Base-by-base conservation (phyloP, 2,329 filamentous ascomycete species). In the Teratosphaeria epicoccoides region DNA sequence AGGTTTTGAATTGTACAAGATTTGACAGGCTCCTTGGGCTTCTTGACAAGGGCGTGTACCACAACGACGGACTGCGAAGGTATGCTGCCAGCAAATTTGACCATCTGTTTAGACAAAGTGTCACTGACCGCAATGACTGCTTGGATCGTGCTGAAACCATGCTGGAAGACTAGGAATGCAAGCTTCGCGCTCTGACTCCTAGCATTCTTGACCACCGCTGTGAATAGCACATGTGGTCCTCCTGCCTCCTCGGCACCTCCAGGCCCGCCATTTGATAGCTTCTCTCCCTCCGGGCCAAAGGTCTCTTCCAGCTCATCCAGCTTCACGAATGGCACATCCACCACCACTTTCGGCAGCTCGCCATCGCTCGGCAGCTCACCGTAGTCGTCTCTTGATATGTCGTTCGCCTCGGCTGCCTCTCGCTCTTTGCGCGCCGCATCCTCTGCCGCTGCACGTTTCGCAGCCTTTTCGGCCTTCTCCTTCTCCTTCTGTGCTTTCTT, bases 401-500 rank as follows among this genome's bases (percentile, higher is more conserved):
- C 80, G 46, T 77, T 78, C 28, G 80, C 78, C 29, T 81, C 83
- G 55, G 83, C 82, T 53, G 81, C 80, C 28, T 81, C 83, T 56
- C 83, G 82, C 53, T 81, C 80, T 43, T 81, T 81, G 55, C 85
- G 85, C 65, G 87, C 70, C 33, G 71, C 72, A 47, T 73, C 85
- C 64, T 85, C 83, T 60, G 88, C 85, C n/a, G 83, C 85, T 49
- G 50, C 81, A 76, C 70, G 82, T 73, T 67, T 80, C 67, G 63
- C 77, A 44, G 85, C 85, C 71, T 94, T 70, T 55, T 94, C 66
- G 82, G 66, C 66, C 71, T 94, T 90, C 68, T 91, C 90, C 73
- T 89, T 89, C 24, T 90, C 87, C 73, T 94, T 94, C 62, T 86
- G 85, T 45, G 86, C 83, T 75, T 94, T 95, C 75, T 94, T 94